A percentile compares a stretch with the other conserved stretches of the same genome.
These are phyloP conservation scores for Fusarium poae DNA, from an alignment of 2,329 filamentous ascomycete genomes.

Conservation along the genomic window DNA sequence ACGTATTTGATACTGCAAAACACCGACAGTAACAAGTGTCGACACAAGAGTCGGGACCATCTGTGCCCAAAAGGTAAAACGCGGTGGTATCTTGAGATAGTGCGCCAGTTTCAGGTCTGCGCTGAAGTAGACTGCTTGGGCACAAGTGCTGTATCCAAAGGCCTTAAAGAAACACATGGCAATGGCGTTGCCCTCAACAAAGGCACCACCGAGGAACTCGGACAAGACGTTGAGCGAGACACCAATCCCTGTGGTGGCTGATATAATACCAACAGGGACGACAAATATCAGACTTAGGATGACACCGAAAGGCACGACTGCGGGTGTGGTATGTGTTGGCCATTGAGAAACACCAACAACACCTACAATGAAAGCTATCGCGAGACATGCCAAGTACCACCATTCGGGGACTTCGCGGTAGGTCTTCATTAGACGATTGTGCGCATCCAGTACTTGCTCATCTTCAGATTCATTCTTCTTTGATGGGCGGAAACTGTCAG, in stretches of 20 bases:
- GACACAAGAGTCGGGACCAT: slow-evolving; percentile 54
- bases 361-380: slow-evolving; percentile 53
- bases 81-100: slow-evolving; percentile 61
- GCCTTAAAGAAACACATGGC: slow-evolving; percentile 63
- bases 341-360: slow-evolving; percentile 54
- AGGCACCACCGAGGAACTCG: slow-evolving; percentile 62
- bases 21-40: slow-evolving; percentile 52
- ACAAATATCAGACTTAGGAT: slow-evolving; percentile 58
- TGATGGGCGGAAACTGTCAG: slow-evolving; percentile 46
- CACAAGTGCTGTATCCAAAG: slow-evolving; percentile 54
- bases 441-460: slow-evolving; percentile 53
- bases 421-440: slow-evolving; percentile 61
- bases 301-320: slow-evolving; percentile 60
- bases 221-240: slow-evolving; percentile 61
- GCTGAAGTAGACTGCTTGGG: slow-evolving; percentile 55
- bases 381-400: slow-evolving; percentile 58
- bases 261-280: slow-evolving; percentile 60
- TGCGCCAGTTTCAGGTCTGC: slow-evolving; percentile 55
- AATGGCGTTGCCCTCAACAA: slow-evolving; percentile 59
- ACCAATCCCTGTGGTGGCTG: slow-evolving; percentile 58
- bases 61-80: slow-evolving; percentile 54
- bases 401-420: slow-evolving; percentile 64
- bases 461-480: slow-evolving; percentile 44
- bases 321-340: slow-evolving; percentile 59
- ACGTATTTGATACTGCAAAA: slow-evolving; percentile 56